Percentiles rank a stretch among this genome's conserved stretches.
phyloP scores from a whole-genome alignment of 2,329 filamentous ascomycete genomes.

The Ophiognomonia clavigignenti-juglandacearum region DNA sequence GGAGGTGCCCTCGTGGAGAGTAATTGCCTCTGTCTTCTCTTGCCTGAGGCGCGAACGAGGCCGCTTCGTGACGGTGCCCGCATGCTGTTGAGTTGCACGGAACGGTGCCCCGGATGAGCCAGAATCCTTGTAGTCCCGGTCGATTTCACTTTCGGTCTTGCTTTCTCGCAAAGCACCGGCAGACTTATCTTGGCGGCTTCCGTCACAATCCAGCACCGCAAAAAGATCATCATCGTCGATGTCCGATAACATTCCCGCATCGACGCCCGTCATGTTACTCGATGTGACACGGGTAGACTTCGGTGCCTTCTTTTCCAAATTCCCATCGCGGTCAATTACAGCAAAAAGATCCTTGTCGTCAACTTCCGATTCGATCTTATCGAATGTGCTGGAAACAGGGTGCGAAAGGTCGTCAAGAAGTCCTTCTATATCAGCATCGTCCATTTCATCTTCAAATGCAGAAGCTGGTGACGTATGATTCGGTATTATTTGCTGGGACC shows the following conservation, averaged over 20 bases:
- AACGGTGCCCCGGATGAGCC: not conserved
- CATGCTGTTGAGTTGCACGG: not conserved
- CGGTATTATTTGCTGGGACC: not conserved
- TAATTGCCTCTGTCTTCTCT: not conserved
- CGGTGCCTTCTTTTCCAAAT: too few relatives aligned
- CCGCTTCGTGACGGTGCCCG: not conserved
- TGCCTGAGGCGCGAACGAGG: not conserved
- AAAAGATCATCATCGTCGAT: not conserved
- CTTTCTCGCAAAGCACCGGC: too few relatives aligned
- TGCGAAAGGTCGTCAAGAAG: slow-evolving; percentile 19
- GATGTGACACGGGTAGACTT: too few relatives aligned
- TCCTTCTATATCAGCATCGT: slow-evolving; percentile 37
- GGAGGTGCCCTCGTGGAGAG: slow-evolving; percentile 18
- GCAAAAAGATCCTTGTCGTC: not conserved
- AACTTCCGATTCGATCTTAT: not conserved
- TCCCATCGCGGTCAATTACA: not conserved
- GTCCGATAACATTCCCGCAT: too few relatives aligned
- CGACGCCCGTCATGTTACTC: too few relatives aligned
- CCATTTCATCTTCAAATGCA: slow-evolving; percentile 27
- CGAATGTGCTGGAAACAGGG: not conserved
- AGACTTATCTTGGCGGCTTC: too few relatives aligned
- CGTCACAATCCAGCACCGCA: not conserved
- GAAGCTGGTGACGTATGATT: not conserved
- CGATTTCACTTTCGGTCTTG: not conserved
- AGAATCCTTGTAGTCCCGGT: not conserved